These are phyloP conservation scores for Clavispora carvajalis DNA, from an alignment of 805 yeast species.

Conservation along the genomic window DNA sequence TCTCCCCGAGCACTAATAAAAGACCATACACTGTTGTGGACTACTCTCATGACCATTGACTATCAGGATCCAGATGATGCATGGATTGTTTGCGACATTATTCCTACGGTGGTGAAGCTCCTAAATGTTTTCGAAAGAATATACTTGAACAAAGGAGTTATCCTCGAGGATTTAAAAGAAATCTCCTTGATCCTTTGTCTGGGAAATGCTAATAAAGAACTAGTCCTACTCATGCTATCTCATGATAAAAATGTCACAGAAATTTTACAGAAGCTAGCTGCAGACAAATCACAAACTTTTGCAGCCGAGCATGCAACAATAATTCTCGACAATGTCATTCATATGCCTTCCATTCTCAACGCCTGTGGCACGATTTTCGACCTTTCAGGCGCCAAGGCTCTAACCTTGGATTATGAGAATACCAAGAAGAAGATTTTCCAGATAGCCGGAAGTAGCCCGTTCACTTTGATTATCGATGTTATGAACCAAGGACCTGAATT, in stretches of 20 bases:
- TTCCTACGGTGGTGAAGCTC: not conserved
- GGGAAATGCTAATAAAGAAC: not conserved
- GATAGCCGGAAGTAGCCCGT: conserved; percentile 9
- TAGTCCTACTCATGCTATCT: not conserved
- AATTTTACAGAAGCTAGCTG: not conserved
- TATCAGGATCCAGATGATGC: not conserved
- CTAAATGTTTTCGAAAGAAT: not conserved
- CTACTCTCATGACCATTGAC: not conserved
- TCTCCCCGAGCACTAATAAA: not conserved
- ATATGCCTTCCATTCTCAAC: not conserved
- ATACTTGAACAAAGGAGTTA: not conserved
- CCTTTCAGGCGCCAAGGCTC: not conserved
- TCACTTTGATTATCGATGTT: conserved; percentile 9
- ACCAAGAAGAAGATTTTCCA: not conserved
- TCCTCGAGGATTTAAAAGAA: not conserved
- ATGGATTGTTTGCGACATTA: not conserved
- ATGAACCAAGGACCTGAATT: conserved; percentile 7
- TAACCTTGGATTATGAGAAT: not conserved
- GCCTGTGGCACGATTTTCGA: not conserved
- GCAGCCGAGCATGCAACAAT: not conserved
- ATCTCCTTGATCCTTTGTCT: not conserved
- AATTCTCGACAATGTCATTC: not conserved
- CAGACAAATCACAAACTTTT: not conserved
- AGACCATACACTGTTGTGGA: not conserved
- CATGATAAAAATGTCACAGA: not conserved